A percentile compares a stretch with the other conserved stretches of the same genome.
phyloP scores from a whole-genome alignment of 331 rosid genomes.

The Quercus lobata region DNA sequence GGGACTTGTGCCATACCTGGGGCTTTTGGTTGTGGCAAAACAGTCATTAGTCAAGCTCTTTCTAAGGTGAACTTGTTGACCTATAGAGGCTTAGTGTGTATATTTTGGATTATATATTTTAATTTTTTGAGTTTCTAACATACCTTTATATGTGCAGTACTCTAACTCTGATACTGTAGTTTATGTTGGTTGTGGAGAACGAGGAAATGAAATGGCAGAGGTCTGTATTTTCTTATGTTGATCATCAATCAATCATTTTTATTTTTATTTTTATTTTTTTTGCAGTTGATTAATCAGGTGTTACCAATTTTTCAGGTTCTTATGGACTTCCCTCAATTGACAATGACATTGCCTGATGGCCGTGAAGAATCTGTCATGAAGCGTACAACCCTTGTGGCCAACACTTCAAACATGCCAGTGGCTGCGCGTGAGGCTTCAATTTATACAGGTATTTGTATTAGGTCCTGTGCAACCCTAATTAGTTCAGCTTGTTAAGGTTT shows the following conservation, averaged over 20 bases:
- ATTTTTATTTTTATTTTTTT: not conserved
- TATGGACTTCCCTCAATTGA: conserved; percentile 99
- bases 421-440: conserved; percentile 99
- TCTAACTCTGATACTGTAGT: conserved; percentile 93
- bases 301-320: conserved; percentile 57
- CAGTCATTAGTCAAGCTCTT: conserved; percentile 99
- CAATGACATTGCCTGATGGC: conserved; percentile 99
- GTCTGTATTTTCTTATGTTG: conserved; percentile 23
- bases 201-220: conserved; percentile 99
- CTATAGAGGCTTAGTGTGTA: not conserved
- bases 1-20: conserved; percentile 99
- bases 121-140: conserved; percentile 2
- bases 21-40: conserved; percentile 99
- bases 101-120: not conserved
- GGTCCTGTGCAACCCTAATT: not conserved
- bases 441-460: conserved; percentile 68
- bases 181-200: conserved; percentile 97
- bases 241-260: not conserved
- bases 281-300: conserved; percentile 16
- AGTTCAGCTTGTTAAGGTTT: conserved; percentile 7
- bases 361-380: conserved; percentile 99
- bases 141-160: conserved; percentile 51
- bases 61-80: conserved; percentile 59
- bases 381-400: conserved; percentile 98
- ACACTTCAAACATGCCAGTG: conserved; percentile 99